These are phyloP conservation scores for Mortierella sp. DNA, from an alignment of 371 early-diverging fungal genomes.

Conservation along the genomic window DNA sequence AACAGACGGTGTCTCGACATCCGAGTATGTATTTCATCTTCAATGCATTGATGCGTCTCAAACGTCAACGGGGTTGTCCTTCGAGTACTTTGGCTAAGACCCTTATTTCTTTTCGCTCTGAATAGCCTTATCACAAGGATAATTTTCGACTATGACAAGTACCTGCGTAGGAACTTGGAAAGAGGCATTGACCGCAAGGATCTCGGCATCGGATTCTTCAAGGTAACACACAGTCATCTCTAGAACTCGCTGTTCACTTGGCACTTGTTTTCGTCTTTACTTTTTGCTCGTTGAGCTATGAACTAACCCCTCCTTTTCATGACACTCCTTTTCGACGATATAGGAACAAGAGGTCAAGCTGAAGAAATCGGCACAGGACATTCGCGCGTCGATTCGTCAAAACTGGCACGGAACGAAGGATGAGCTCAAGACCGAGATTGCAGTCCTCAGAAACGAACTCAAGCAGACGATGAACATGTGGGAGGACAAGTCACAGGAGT, in stretches of 20 bases:
- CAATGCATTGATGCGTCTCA: not conserved
- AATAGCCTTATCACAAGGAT: conserved; percentile 90
- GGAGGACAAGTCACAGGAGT: conserved; percentile 82
- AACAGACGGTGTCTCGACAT: conserved; percentile 96
- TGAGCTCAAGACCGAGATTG: conserved; percentile 68
- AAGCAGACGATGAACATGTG: conserved; percentile 75
- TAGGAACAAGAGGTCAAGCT: conserved; percentile 83
- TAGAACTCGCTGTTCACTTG: no score
- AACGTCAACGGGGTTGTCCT: not conserved
- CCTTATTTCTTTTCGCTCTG: not conserved
- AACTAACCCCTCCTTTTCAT: not conserved
- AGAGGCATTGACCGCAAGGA: conserved; percentile 94
- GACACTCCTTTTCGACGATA: not conserved
- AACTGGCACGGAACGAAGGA: conserved; percentile 72
- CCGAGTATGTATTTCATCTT: conserved; percentile 61
- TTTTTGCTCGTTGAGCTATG: not conserved
- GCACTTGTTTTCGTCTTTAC: not conserved
- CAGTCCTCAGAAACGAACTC: conserved; percentile 74
- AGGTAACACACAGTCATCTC: conserved; percentile 60
- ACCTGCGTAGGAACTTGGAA: conserved; percentile 92
- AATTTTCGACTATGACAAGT: conserved; percentile 95
- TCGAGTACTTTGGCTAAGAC: not conserved
- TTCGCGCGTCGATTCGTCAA: conserved; percentile 72
- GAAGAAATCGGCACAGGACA: conserved; percentile 78
- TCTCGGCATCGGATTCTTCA: conserved; percentile 89